Conservation (phyloP, 257 asterid genomes). For the Solanum infundibuliforme region DNA sequence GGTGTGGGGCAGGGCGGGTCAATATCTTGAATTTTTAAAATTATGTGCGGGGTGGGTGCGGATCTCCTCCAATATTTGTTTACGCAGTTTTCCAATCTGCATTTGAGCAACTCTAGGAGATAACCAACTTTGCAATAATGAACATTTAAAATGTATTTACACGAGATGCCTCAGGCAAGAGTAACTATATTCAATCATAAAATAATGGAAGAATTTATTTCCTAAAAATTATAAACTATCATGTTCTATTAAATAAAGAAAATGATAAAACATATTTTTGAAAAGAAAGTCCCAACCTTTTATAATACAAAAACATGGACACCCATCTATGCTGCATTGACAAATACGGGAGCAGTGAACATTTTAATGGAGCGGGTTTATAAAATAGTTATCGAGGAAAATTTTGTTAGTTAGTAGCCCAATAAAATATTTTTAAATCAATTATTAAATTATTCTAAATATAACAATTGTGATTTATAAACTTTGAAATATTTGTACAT, state of each 20-base stretch:
- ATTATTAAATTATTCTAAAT: no score
- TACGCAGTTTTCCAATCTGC: neutral
- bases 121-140: neutral
- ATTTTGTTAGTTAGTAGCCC: no score
- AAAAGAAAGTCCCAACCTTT: neutral
- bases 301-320: neutral
- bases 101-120: neutral
- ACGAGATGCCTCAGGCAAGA: no score
- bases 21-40: neutral
- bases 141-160: neutral
- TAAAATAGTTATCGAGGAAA: neutral
- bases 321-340: neutral
- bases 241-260: neutral
- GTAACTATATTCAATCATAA: neutral
- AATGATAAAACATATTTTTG: no score
- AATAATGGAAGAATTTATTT: no score
- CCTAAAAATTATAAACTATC: neutral
- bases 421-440: neutral
- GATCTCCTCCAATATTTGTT: neutral
- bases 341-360: neutral
- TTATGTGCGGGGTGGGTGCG: neutral
- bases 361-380: neutral
- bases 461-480: neutral
- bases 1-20: neutral
- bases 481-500: no score